Evolutionary conservation across 176 grass and related monocot genomes (phyloP).

Genomic region (Chloris gayana): DNA sequence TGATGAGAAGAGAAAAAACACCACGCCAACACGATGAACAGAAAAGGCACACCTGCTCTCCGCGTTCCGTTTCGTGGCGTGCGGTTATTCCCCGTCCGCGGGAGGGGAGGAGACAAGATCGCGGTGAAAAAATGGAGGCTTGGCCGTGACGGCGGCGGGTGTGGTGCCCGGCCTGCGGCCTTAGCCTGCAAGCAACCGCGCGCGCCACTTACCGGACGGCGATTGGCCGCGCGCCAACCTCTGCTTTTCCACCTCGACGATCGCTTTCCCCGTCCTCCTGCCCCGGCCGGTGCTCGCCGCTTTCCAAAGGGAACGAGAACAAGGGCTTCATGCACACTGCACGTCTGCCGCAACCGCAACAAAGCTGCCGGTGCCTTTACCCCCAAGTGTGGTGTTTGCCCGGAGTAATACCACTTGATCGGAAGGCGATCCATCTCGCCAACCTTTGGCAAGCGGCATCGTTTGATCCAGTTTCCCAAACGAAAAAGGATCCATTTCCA

Average conservation of each 20-base stretch:
- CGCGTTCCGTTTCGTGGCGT: constrained; percentile 13
- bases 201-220: neutral
- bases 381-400: constrained; percentile 2
- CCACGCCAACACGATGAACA: neutral
- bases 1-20: neutral
- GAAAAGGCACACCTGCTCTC: neutral
- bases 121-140: neutral
- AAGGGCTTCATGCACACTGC: neutral
- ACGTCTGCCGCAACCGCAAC: neutral
- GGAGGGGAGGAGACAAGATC: no score
- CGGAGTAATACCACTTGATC: neutral
- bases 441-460: neutral
- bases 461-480: neutral
- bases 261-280: no score
- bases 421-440: neutral
- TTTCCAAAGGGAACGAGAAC: neutral
- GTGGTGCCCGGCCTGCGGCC: constrained; percentile 22
- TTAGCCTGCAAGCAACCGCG: constrained; percentile 50
- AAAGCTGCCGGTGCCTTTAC: neutral
- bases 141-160: neutral
- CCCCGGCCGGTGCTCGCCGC: no score
- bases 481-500: neutral
- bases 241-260: neutral
- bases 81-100: neutral
- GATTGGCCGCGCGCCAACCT: constrained; percentile 12